Base-by-base conservation (phyloP, 164 flowering plant species). In the Vitis vinifera region DNA sequence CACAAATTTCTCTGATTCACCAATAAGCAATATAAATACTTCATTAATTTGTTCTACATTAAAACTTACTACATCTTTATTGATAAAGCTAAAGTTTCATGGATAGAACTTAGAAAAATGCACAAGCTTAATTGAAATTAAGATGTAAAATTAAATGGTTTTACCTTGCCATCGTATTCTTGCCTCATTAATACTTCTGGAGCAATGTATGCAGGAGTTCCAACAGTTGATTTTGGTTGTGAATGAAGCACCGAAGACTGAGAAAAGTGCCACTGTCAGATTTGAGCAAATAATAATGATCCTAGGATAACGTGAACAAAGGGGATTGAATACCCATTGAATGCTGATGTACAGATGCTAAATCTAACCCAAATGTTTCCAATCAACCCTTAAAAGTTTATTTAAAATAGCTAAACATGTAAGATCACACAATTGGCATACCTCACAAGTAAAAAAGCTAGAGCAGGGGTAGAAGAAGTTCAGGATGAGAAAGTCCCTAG, bases 141-240 rank as follows among this genome's bases (percentile, higher is more conserved):
- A 15, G 17, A n/a, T 29, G 60, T 17, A 57, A 17, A 59, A 19
- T 48, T 12, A 63, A 15, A 17, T 8, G 55, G 15, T 7, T 62
- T 74, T 81, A 88, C 92, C 90, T 88, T 88, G 78, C 92, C 92
- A 77, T 88, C 92, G 74, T 88, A 88, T 70, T 88, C 89, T 73
- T 86, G 79, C 63, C 79, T 80, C 16, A 78, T 66, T 29, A 88
- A 70, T 31, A 88, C 90, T 74, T 88, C 92, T 6, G 92, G 92
- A 63, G 90, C 92, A 60, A 88, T 88, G 69, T 88, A 88, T 30
- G 92, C 92, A 70, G 92, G 92, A 62, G 92, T 88, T 60, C 92
- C 92, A 62, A 88, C 92, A 9, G 92, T 88, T 63, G 92, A 88
- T 66, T 88, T 88, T n/a, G 92, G 92, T 73, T 88, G 92, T 63